These are phyloP conservation scores for Saccharomyces hybrid DNA, from an alignment of 1,139 yeast genomes.

Conservation along the genomic window DNA sequence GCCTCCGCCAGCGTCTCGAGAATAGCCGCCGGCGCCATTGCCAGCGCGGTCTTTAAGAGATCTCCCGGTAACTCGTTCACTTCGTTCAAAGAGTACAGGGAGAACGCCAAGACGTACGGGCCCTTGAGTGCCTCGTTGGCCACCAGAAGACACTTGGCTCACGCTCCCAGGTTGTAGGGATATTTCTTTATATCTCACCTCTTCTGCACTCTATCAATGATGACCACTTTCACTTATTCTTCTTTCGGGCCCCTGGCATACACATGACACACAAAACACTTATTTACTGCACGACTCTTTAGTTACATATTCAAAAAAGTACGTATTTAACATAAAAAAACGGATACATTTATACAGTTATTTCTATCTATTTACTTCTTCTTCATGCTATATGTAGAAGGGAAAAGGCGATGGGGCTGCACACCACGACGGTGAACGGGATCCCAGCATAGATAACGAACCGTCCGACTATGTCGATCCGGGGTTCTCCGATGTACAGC, in stretches of 20 bases:
- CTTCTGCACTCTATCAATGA: neutral
- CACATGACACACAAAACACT: constrained; percentile 35
- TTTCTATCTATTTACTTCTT: neutral
- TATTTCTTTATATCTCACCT: constrained; percentile 13
- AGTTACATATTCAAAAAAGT: neutral
- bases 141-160: constrained; percentile 15
- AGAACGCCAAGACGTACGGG: constrained; percentile 26
- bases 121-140: constrained; percentile 25
- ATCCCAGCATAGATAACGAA: constrained; percentile 29
- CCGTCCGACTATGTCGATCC: constrained; percentile 26
- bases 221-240: neutral
- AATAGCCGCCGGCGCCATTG: constrained; percentile 6
- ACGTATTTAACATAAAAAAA: neutral
- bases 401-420: constrained; percentile 19
- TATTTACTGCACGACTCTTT: constrained; percentile 4
- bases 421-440: constrained; percentile 24
- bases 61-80: constrained; percentile 22
- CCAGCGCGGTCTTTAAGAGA: constrained; percentile 10
- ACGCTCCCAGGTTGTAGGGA: constrained; percentile 1
- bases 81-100: constrained; percentile 25
- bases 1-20: constrained; percentile 13
- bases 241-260: constrained; percentile 33
- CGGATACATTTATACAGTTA: neutral
- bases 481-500: constrained; percentile 22
- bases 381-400: constrained; percentile 8